Percentiles rank a stretch among this genome's conserved stretches.
Conservation (phyloP, 768 basidiomycete genomes). For the Coprinopsis strossmayeri region DNA sequence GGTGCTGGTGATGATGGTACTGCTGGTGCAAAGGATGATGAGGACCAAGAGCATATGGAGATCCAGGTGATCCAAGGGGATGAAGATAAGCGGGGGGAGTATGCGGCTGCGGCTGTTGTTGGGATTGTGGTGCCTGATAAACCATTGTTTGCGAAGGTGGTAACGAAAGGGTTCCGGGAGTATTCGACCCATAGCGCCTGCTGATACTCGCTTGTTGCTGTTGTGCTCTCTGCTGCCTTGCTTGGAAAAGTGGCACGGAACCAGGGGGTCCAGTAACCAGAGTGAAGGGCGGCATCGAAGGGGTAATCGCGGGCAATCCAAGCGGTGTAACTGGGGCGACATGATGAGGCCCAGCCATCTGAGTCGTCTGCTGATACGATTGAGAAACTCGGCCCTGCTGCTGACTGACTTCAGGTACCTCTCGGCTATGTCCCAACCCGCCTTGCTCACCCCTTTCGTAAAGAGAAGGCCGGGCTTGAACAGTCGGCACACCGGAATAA, state of each 20-base stretch:
- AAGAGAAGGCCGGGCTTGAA: neutral
- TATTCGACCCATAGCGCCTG: constrained; percentile 1
- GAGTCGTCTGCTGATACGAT: constrained; percentile 12
- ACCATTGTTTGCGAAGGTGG: constrained; percentile 2
- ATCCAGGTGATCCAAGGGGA: constrained; percentile 9
- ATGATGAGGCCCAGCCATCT: constrained; percentile 26
- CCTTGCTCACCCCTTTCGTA: neutral
- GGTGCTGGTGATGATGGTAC: constrained; percentile 4
- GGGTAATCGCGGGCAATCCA: constrained; percentile 90
- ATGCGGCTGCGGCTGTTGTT: constrained; percentile 7
- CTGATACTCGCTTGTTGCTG: neutral
- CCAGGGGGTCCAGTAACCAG: constrained; percentile 38
- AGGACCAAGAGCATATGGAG: constrained; percentile 10
- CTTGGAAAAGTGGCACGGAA: neutral
- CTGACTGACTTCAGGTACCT: neutral
- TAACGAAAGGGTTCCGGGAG: constrained; percentile 8
- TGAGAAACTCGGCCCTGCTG: constrained; percentile 9
- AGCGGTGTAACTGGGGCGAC: constrained; percentile 47
- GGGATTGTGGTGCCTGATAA: constrained; percentile 12
- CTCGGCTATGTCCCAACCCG: neutral
- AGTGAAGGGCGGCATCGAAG: constrained; percentile 93
- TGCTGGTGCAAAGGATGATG: constrained; percentile 11
- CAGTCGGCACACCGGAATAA: constrained; percentile 8
- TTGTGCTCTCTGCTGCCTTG: neutral
- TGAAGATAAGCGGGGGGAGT: constrained; percentile 13